phyloP scores from a whole-genome alignment of 1,139 yeast genomes.

The Taphrina betulina region DNA sequence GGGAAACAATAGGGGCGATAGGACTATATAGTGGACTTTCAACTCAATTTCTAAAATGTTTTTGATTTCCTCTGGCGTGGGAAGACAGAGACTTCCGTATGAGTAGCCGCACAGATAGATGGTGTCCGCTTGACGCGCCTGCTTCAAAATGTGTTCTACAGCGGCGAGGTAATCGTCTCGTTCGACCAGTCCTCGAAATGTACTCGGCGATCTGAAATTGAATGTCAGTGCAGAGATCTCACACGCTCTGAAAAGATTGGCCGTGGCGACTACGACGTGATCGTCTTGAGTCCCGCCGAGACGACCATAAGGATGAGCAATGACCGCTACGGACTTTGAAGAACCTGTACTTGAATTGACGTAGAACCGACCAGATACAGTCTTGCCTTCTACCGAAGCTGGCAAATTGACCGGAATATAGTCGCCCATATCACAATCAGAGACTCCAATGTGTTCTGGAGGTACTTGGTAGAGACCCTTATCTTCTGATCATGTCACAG shows the following conservation, averaged over 20 bases:
- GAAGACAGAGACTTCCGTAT: conserved; percentile 29
- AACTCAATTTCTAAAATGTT: background rate
- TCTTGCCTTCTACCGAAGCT: background rate
- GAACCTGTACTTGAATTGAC: too few relatives aligned
- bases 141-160: background rate
- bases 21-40: background rate
- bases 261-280: conserved; percentile 9
- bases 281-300: conserved; percentile 25
- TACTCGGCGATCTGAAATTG: conserved; percentile 16
- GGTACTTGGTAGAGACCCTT: too few relatives aligned
- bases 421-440: too few relatives aligned
- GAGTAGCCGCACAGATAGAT: conserved; percentile 26
- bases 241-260: background rate
- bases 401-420: background rate
- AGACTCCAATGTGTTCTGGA: too few relatives aligned
- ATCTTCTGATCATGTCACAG: too few relatives aligned
- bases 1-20: conserved; percentile 25
- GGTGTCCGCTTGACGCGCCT: background rate
- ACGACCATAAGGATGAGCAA: conserved; percentile 26
- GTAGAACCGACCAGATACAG: background rate
- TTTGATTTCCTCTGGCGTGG: background rate
- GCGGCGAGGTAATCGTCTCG: conserved; percentile 14
- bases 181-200: conserved; percentile 14
- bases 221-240: conserved; percentile 4
- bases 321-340: background rate